phyloP scores from a whole-genome alignment of 2,329 filamentous ascomycete genomes.

The Zymoseptoria brevis region DNA sequence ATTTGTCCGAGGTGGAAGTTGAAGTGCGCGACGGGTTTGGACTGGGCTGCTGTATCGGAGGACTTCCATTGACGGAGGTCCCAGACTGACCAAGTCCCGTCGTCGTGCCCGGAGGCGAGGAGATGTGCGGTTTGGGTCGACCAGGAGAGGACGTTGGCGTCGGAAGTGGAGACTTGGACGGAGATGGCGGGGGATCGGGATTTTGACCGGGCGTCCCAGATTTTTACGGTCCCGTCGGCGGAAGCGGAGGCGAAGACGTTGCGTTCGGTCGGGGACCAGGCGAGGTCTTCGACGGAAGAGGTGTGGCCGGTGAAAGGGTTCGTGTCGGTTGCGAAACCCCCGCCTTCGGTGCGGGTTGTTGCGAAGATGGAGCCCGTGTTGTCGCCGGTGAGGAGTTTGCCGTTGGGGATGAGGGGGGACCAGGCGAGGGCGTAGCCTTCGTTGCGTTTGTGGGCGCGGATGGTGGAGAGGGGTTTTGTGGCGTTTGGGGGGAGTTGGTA shows the following conservation, averaged over 20 bases:
- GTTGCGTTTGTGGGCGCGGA: slow-evolving; percentile 74
- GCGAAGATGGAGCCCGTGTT: slow-evolving; percentile 82
- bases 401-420: slow-evolving; percentile 72
- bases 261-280: slow-evolving; percentile 90
- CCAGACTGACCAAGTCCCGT: slow-evolving; percentile 93
- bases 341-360: slow-evolving; percentile 78
- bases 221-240: slow-evolving; percentile 86
- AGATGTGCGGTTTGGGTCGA: slow-evolving; percentile 80
- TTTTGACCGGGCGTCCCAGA: slow-evolving; percentile 93
- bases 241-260: slow-evolving; percentile 93
- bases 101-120: slow-evolving; percentile 84
- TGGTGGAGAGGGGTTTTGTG: slow-evolving; percentile 79
- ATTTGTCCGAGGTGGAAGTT: slow-evolving; percentile 95
- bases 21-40: slow-evolving; percentile 84
- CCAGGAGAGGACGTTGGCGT: slow-evolving; percentile 97
- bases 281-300: slow-evolving; percentile 83
- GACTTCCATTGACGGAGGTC: slow-evolving; percentile 89
- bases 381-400: slow-evolving; percentile 86
- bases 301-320: slow-evolving; percentile 76
- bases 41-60: slow-evolving; percentile 40
- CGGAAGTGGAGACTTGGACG: slow-evolving; percentile 71
- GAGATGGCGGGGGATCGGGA: slow-evolving; percentile 79
- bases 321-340: slow-evolving; percentile 80
- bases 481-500: slow-evolving; percentile 70
- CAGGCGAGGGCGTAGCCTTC: slow-evolving; percentile 98